Evolutionary conservation across 2,329 filamentous ascomycete genomes (phyloP).

Genomic region (Ophiognomonia clavigignenti-juglandacearum): DNA sequence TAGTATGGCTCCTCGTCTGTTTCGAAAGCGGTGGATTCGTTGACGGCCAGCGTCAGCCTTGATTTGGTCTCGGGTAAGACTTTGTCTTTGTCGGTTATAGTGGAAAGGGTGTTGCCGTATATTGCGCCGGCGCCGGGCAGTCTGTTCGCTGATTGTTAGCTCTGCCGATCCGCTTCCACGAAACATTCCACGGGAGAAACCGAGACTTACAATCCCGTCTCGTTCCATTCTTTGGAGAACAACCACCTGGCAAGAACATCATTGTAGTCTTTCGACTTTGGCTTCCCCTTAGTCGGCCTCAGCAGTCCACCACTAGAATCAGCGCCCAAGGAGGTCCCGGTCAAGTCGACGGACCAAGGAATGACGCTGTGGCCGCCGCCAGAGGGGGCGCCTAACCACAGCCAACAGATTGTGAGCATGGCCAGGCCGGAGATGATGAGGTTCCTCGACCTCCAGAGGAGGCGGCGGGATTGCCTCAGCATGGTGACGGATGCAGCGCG

Average conservation of each 20-base stretch:
- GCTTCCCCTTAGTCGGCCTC: slow-evolving; percentile 7
- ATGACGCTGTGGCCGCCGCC: slow-evolving; percentile 30
- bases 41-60: slow-evolving; percentile 23
- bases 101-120: slow-evolving; percentile 52
- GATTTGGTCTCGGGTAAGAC: slow-evolving; percentile 24
- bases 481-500: slow-evolving; percentile 22
- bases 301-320: slow-evolving; percentile 9
- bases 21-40: slow-evolving; percentile 27
- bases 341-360: slow-evolving; percentile 22
- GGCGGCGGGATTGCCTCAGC: slow-evolving; percentile 19
- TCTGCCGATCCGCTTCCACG: slow-evolving; percentile 13
- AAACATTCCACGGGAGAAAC: background rate
- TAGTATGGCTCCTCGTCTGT: slow-evolving; percentile 44
- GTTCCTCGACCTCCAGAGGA: slow-evolving; percentile 31
- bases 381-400: slow-evolving; percentile 33
- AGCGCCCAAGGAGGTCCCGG: slow-evolving; percentile 9
- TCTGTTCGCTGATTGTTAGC: slow-evolving; percentile 29
- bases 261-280: slow-evolving; percentile 14
- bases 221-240: slow-evolving; percentile 36
- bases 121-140: slow-evolving; percentile 44
- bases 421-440: slow-evolving; percentile 36
- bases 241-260: slow-evolving; percentile 18
- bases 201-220: slow-evolving; percentile 29
- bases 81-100: slow-evolving; percentile 35
- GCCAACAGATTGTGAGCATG: slow-evolving; percentile 37